These are phyloP conservation scores for Bisporella sp. DNA, from an alignment of 2,329 filamentous ascomycete species.

Conservation along the genomic window DNA sequence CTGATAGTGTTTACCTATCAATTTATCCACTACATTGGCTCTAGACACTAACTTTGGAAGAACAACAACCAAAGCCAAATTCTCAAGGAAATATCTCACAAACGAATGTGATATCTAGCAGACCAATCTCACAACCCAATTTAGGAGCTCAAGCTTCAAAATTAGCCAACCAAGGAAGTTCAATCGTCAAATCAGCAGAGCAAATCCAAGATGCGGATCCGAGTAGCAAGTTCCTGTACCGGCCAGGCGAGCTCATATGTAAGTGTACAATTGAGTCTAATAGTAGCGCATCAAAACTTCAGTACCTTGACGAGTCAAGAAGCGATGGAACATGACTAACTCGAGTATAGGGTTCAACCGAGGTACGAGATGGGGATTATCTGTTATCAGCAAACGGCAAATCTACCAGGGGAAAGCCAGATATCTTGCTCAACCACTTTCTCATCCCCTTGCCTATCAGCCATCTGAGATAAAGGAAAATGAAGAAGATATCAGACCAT, in stretches of 20 bases:
- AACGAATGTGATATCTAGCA: no score
- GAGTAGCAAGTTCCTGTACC: conserved; percentile 39
- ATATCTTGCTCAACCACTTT: conserved; percentile 43
- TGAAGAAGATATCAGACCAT: conserved; percentile 42
- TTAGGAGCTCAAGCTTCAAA: neutral
- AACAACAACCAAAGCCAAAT: no score
- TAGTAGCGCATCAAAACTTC: no score
- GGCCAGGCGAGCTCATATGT: conserved; percentile 44
- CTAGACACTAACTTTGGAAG: no score
- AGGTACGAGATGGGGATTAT: conserved; percentile 45
- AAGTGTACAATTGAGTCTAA: no score
- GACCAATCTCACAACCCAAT: no score
- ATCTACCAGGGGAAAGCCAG: conserved; percentile 24
- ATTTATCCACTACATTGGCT: no score
- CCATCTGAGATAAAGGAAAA: conserved; percentile 35
- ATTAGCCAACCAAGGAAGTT: neutral
- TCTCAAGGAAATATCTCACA: no score
- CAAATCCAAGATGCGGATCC: conserved; percentile 42
- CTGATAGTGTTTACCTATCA: no score
- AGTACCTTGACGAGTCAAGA: no score
- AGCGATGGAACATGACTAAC: conserved; percentile 16
- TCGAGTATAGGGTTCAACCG: conserved; percentile 37
- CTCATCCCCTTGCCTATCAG: conserved; percentile 34
- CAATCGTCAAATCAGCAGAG: conserved; percentile 25
- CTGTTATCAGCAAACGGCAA: conserved; percentile 41